These are phyloP conservation scores for Ophiostoma ulmi DNA, from an alignment of 2,329 filamentous ascomycete genomes.

Conservation along the genomic window DNA sequence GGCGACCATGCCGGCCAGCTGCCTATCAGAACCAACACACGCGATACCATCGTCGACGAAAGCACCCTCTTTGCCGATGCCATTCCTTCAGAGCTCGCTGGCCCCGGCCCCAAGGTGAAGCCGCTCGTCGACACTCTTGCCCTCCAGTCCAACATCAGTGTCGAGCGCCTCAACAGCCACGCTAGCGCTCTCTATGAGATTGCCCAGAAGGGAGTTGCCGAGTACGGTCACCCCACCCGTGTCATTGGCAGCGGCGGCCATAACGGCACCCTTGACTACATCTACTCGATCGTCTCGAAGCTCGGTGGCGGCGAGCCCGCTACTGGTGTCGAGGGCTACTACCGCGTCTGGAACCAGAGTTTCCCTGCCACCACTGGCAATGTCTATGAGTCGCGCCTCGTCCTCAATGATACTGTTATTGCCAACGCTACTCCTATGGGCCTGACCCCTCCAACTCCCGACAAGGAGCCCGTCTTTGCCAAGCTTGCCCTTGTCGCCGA, in stretches of 20 bases:
- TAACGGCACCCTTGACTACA: constrained; percentile 58
- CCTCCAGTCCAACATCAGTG: constrained; percentile 53
- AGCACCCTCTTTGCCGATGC: neutral
- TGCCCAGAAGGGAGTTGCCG: constrained; percentile 52
- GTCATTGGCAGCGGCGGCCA: constrained; percentile 66
- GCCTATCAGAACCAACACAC: constrained; percentile 5
- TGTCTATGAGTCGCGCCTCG: constrained; percentile 54
- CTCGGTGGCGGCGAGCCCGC: constrained; percentile 40
- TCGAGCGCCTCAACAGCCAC: constrained; percentile 52
- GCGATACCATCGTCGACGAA: neutral
- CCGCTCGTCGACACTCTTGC: constrained; percentile 43
- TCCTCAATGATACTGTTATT: constrained; percentile 50
- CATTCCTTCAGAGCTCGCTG: neutral
- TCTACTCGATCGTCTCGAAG: constrained; percentile 50
- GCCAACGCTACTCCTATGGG: constrained; percentile 52
- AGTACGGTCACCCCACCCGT: constrained; percentile 64
- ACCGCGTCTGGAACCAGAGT: constrained; percentile 56
- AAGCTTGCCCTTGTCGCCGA: constrained; percentile 56
- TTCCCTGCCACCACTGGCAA: constrained; percentile 59
- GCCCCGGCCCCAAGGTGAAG: constrained; percentile 22
- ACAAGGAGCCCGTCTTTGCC: constrained; percentile 55
- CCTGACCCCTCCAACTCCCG: constrained; percentile 60
- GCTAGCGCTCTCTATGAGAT: constrained; percentile 59
- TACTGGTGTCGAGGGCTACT: constrained; percentile 42
- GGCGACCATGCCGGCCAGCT: constrained; percentile 18